phyloP scores from a whole-genome alignment of 2,329 filamentous ascomycete species.

The Fusarium setosum region DNA sequence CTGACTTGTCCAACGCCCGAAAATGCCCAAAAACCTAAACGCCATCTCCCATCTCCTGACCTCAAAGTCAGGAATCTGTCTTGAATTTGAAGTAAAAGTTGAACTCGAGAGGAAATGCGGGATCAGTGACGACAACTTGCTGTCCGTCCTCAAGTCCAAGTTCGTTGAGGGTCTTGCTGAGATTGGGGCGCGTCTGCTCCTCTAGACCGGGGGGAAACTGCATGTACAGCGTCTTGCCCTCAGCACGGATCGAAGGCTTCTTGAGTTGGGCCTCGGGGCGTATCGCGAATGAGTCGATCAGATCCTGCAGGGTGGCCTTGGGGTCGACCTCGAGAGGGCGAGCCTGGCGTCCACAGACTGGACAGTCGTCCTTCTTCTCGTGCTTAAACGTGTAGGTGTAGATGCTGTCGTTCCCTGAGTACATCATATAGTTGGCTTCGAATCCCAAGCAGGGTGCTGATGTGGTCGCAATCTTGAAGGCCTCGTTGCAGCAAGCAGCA shows the following conservation, averaged over 20 bases:
- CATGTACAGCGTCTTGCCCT: constrained; percentile 90
- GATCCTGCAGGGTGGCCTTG: constrained; percentile 79
- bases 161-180: constrained; percentile 81
- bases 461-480: constrained; percentile 90
- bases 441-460: constrained; percentile 83
- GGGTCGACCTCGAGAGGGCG: constrained; percentile 80
- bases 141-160: constrained; percentile 81
- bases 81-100: constrained; percentile 65
- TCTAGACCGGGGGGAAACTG: constrained; percentile 85
- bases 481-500: constrained; percentile 95
- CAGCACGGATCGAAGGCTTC: constrained; percentile 84
- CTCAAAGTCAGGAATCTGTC: constrained; percentile 21
- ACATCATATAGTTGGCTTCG: constrained; percentile 98
- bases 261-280: constrained; percentile 93
- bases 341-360: constrained; percentile 88
- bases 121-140: constrained; percentile 92
- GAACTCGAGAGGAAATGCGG: constrained; percentile 83
- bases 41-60: constrained; percentile 18
- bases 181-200: constrained; percentile 84
- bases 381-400: constrained; percentile 99
- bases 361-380: constrained; percentile 93
- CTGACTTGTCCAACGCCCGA: constrained; percentile 42
- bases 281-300: constrained; percentile 85
- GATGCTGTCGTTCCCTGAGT: constrained; percentile 93
- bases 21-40: constrained; percentile 39